Evolutionary conservation across 2,329 filamentous ascomycete species (phyloP), one percentile per base, ranked within the genome.

Genomic region (Talaromyces sp.): DNA sequence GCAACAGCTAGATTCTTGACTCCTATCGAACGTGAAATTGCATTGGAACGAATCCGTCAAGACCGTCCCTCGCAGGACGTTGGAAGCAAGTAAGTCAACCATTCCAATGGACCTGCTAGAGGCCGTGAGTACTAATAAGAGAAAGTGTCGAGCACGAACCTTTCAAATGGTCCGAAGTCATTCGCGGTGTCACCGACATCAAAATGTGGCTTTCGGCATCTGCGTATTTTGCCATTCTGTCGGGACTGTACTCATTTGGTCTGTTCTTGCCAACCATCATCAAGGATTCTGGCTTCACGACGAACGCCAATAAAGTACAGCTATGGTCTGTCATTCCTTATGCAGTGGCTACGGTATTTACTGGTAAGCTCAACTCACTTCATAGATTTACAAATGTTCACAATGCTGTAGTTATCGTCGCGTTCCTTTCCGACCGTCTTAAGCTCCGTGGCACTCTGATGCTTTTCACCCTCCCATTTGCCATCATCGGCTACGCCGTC

Each of bases 241-340:
- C 84, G 3, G 85, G 86, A 0, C 72, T 89, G 0, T 89, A 89
- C 71, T 87, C 85, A 0, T 88, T 89, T 67, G 85, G 86, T 41
- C 81, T 90, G 2, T 90, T 90, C 74, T 77, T 90, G 0, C 87
- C 87, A 0, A 89, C 87, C 0, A 90, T 90, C 67, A 86, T 90
- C 71, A 79, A 84, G 67, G 83, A 82, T n/a, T 75, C 87, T 17
- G 76, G 80, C 3, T 84, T 84, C 56, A 84, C 84, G 1, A 81
- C 81, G 65, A 82, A 84, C 31, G 77, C 85, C 11, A 85, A 88
- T 70, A 75, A 86, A 69, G 82, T 85, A 0, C 87, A 89, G 68
- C 79, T 89, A 7, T 87, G 86, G 86, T 85, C 85, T 1, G 86
- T 89, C 17, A 87, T 88, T 43, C 86, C 86, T 0, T 89, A 89